Evolutionary conservation across 2,329 filamentous ascomycete genomes (phyloP), one percentile per base, ranked within the genome.

Genomic region (Phialocephala sp.): DNA sequence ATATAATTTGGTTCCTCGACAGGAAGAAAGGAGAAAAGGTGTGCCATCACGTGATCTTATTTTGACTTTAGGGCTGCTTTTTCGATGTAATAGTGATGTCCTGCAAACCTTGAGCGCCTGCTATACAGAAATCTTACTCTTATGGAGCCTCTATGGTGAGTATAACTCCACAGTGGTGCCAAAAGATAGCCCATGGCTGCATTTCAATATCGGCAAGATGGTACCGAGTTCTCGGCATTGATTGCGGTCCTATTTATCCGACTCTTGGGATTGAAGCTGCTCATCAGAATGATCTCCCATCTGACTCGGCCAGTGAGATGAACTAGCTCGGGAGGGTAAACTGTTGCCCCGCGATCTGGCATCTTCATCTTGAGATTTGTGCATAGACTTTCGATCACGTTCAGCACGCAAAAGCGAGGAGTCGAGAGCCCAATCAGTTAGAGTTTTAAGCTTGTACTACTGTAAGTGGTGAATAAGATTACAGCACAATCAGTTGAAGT

Each of bases 1-100:
- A 63, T 60, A 41, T 72, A 72, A 52, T 63, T 71, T 14, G 67
- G 66, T 14, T 45, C 45, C 41, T 62, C 60, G 24, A 62, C 60
- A 11, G 62, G 66, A 32, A 57, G 50, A 27, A 68, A 66, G 8
- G 68, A 68, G 59, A 66, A 68, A 8, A 72, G 58, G 47, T 72
- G 70, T 35, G 70, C 70, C 70, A 72, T 60, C 50, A 54, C 50
- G 50, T 54, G 50, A 36, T 47, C 47, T 18, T 15, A n/a, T 36
- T 2, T 60, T 35, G 45, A 15, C 1, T 12, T 37, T 8, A 8
- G 12, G 32, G 36, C 8, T 35, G 27, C 14, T 22, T n/a, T 6
- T 60, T 11, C 35, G 41, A 50, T 60, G 18, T 22, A 27, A 24
- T 3, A 32, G 36, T 22, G 36, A 62, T 4, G 27, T 35, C 36